phyloP scores from a whole-genome alignment of 2,329 filamentous ascomycete species.

The Cercospora zeina region DNA sequence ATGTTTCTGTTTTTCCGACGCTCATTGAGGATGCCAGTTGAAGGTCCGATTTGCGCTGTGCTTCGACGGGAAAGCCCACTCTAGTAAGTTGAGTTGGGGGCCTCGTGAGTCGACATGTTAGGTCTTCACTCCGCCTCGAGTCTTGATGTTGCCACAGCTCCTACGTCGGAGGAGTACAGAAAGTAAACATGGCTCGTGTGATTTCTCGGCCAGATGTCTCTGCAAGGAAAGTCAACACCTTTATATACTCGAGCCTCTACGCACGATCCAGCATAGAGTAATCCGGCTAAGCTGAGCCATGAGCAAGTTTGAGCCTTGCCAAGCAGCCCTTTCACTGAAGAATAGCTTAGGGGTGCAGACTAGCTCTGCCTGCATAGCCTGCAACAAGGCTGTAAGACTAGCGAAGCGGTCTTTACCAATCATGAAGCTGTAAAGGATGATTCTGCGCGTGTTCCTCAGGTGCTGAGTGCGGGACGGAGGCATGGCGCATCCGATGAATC shows the following conservation, averaged over 20 bases:
- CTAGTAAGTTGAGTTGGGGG: not conserved
- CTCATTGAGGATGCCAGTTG: not conserved
- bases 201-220: too few species aligned
- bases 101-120: not conserved
- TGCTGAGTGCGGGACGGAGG: too few species aligned
- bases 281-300: not conserved
- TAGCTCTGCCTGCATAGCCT: not conserved
- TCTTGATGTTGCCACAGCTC: not conserved
- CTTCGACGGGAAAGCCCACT: not conserved
- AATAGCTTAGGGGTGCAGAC: not conserved
- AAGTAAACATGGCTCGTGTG: not conserved
- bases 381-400: not conserved
- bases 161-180: not conserved
- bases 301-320: conserved; percentile 17
- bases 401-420: not conserved
- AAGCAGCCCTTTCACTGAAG: not conserved
- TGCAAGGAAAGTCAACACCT: not conserved
- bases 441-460: too few species aligned
- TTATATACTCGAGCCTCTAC: not conserved
- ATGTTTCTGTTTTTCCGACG: not conserved
- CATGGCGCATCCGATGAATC: too few species aligned
- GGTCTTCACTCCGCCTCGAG: not conserved
- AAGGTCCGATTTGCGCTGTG: not conserved
- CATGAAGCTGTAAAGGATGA: too few species aligned
- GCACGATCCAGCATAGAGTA: not conserved